These are phyloP conservation scores for Solanum hybrid DNA, from an alignment of 305 asterid species.

Conservation along the genomic window DNA sequence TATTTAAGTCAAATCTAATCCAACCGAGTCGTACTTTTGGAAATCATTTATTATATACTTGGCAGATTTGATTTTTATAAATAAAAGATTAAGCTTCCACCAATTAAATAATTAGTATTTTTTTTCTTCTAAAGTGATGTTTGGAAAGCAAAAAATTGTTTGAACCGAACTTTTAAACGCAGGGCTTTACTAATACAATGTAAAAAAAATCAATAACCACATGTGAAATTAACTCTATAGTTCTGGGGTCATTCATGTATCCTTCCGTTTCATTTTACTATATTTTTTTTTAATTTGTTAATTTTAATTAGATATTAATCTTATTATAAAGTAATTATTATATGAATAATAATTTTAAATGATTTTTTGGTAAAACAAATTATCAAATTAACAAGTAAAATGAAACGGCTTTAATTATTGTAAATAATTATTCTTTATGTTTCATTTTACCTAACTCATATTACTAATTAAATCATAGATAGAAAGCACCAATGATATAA, in stretches of 20 bases:
- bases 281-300: too few species aligned
- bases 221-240: not conserved
- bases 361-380: not conserved
- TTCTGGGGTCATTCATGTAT: not conserved
- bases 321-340: too few species aligned
- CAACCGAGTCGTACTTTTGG: not conserved
- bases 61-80: not conserved
- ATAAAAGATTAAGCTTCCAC: not conserved
- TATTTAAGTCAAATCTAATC: not conserved
- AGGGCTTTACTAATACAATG: not conserved
- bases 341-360: not conserved
- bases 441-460: not conserved
- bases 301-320: not conserved
- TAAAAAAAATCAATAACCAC: not conserved
- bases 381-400: not conserved
- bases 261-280: not conserved
- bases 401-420: not conserved
- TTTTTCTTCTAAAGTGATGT: not conserved
- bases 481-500: not conserved
- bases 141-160: too few species aligned
- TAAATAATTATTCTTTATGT: not conserved
- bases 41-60: not conserved
- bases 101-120: not conserved
- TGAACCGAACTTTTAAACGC: not conserved
- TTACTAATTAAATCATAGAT: not conserved